Percentiles rank a stretch among this genome's conserved stretches.
These are phyloP conservation scores for Hypericum androsaemum DNA, from an alignment of 345 rosid genomes.

Conservation along the genomic window DNA sequence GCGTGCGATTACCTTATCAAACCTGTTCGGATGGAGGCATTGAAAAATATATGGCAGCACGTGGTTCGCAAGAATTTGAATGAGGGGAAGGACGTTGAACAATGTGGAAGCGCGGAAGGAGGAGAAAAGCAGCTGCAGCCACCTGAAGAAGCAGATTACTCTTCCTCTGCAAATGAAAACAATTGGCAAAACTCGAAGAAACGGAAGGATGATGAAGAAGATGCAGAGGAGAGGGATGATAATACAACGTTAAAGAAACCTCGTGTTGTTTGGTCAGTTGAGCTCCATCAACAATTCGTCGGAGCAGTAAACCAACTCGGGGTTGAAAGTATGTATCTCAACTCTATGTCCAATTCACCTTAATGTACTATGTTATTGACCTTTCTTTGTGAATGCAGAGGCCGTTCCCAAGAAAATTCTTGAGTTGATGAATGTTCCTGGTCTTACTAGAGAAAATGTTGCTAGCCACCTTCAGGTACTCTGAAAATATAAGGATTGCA, in stretches of 20 bases:
- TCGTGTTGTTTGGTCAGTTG: slow-evolving; percentile 29
- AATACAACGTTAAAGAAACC: slow-evolving; percentile 43
- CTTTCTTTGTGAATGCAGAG: slow-evolving; percentile 18
- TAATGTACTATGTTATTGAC: not conserved
- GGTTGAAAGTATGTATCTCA: slow-evolving; percentile 20
- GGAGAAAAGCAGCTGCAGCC: slow-evolving; percentile 18
- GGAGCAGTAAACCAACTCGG: slow-evolving; percentile 28
- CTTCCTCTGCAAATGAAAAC: slow-evolving; percentile 25
- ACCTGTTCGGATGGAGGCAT: slow-evolving; percentile 24
- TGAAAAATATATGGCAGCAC: slow-evolving; percentile 29
- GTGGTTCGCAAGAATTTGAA: slow-evolving; percentile 12
- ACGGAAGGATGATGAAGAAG: slow-evolving; percentile 37
- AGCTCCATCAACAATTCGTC: slow-evolving; percentile 27
- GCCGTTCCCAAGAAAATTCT: slow-evolving; percentile 30
- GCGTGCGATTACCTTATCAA: slow-evolving; percentile 36
- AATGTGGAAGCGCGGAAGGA: slow-evolving; percentile 23
- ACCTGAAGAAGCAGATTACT: slow-evolving; percentile 20
- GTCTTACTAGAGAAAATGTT: slow-evolving; percentile 29
- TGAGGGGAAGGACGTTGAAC: slow-evolving; percentile 21
- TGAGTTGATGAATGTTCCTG: slow-evolving; percentile 28
- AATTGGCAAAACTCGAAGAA: slow-evolving; percentile 23
- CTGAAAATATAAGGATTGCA: too few relatives aligned
- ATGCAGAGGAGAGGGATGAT: slow-evolving; percentile 58
- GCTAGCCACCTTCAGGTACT: slow-evolving; percentile 35
- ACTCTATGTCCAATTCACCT: too few relatives aligned